Conservation (phyloP, 208 protist species). For the Wallacemonas collosoma region DNA sequence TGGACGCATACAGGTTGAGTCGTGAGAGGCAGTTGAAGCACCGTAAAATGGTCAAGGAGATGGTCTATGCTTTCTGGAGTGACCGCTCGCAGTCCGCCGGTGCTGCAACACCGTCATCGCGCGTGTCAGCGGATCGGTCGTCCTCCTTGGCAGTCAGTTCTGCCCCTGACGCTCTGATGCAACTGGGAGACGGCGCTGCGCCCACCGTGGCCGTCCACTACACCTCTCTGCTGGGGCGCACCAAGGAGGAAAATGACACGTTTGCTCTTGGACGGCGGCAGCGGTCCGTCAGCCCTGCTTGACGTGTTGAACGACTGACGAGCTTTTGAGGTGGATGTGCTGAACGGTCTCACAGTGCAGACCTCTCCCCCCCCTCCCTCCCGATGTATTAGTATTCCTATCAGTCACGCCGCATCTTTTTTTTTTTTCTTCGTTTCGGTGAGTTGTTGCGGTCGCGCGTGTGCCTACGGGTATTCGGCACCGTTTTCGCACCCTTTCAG, state of each 20-base stretch:
- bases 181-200: not conserved
- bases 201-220: not conserved
- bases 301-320: too few species aligned
- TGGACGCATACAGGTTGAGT: constrained; percentile 12
- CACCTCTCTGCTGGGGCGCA: constrained; percentile 6
- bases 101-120: not conserved
- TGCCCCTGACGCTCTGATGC: not conserved
- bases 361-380: too few species aligned
- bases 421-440: too few species aligned
- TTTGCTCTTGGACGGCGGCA: not conserved
- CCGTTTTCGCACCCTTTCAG: too few species aligned
- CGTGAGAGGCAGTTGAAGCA: constrained; percentile 14
- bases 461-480: too few species aligned
- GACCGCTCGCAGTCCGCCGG: not conserved
- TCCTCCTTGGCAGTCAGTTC: not conserved
- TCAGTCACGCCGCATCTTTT: too few species aligned
- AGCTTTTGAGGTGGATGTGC: too few species aligned
- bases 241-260: constrained; percentile 5
- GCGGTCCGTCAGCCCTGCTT: not conserved
- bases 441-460: too few species aligned
- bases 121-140: not conserved
- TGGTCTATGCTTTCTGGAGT: constrained; percentile 7
- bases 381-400: too few species aligned
- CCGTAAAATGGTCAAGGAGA: constrained; percentile 4
- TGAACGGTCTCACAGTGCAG: too few species aligned